These are phyloP conservation scores for Cyberlindnera petersonii DNA, from an alignment of 805 yeast genomes.

Conservation along the genomic window DNA sequence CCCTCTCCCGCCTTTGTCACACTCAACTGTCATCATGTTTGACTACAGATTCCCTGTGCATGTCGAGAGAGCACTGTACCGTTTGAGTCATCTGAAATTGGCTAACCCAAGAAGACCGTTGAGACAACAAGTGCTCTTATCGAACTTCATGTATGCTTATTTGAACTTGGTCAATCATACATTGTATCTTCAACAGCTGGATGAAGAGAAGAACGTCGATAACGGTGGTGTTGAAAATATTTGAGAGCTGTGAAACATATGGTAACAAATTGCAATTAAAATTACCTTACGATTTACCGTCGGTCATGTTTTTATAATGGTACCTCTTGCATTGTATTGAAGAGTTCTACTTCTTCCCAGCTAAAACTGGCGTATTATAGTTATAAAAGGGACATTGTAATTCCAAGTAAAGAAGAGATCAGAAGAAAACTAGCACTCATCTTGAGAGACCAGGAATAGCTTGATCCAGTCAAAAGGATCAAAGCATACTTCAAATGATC, in stretches of 20 bases:
- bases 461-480: not conserved
- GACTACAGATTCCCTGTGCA: slow-evolving; percentile 89
- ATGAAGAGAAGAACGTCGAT: slow-evolving; percentile 29
- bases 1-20: slow-evolving; percentile 77
- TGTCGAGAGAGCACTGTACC: slow-evolving; percentile 91
- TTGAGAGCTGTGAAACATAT: too few relatives aligned
- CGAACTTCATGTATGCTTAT: slow-evolving; percentile 97
- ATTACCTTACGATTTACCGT: too few relatives aligned
- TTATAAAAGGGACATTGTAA: not conserved
- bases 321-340: not conserved
- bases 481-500: not conserved
- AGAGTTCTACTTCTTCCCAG: too few relatives aligned
- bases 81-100: slow-evolving; percentile 86
- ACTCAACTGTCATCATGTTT: slow-evolving; percentile 73
- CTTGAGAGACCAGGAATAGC: not conserved
- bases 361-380: not conserved
- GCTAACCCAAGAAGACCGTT: slow-evolving; percentile 92
- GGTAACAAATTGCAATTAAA: too few relatives aligned
- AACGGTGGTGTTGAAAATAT: not conserved
- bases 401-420: not conserved
- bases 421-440: not conserved
- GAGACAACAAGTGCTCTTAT: slow-evolving; percentile 85
- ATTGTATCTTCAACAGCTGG: slow-evolving; percentile 63
- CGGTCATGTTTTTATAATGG: too few relatives aligned
- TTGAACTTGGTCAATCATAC: slow-evolving; percentile 92